These are phyloP conservation scores for Bipolaris bicolor DNA, from an alignment of 2,329 filamentous ascomycete species.

Conservation along the genomic window DNA sequence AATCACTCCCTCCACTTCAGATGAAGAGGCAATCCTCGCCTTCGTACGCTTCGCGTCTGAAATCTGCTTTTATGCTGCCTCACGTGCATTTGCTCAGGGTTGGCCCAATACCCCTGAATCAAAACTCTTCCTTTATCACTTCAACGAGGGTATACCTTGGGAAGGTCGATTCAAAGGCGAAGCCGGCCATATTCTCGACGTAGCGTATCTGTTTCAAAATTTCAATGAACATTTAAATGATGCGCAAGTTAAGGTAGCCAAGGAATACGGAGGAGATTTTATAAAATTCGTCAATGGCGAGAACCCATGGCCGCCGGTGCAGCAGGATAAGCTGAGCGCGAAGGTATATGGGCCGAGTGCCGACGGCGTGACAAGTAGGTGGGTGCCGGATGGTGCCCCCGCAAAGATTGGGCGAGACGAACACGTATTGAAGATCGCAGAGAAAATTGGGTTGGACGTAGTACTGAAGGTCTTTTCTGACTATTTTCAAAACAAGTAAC, in stretches of 20 bases:
- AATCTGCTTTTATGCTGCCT: slow-evolving; percentile 55
- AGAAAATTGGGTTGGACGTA: slow-evolving; percentile 33
- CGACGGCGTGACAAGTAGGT: slow-evolving; percentile 34
- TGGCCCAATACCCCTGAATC: slow-evolving; percentile 37
- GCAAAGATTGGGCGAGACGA: slow-evolving; percentile 36
- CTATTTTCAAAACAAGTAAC: slow-evolving; percentile 33
- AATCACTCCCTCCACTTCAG: slow-evolving; percentile 44
- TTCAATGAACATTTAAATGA: slow-evolving; percentile 37
- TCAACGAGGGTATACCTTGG: slow-evolving; percentile 47
- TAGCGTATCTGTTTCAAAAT: slow-evolving; percentile 44
- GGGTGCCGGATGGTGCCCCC: slow-evolving; percentile 33
- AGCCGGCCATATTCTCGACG: slow-evolving; percentile 45
- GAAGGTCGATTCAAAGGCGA: slow-evolving; percentile 42
- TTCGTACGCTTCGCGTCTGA: slow-evolving; percentile 56
- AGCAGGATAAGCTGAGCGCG: slow-evolving; percentile 28
- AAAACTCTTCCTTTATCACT: slow-evolving; percentile 44
- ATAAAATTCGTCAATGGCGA: slow-evolving; percentile 43
- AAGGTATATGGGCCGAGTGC: slow-evolving; percentile 42
- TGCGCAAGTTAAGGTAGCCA: slow-evolving; percentile 31
- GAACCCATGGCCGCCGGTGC: slow-evolving; percentile 42
- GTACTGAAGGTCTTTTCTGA: slow-evolving; percentile 33
- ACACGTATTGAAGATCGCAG: slow-evolving; percentile 34
- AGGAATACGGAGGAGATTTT: slow-evolving; percentile 38
- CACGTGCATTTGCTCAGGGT: slow-evolving; percentile 49
- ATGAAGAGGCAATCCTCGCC: slow-evolving; percentile 51